Evolutionary conservation across 2,329 filamentous ascomycete genomes (phyloP), one percentile per base, ranked within the genome.

Genomic region (Tricladium varicosporioides): DNA sequence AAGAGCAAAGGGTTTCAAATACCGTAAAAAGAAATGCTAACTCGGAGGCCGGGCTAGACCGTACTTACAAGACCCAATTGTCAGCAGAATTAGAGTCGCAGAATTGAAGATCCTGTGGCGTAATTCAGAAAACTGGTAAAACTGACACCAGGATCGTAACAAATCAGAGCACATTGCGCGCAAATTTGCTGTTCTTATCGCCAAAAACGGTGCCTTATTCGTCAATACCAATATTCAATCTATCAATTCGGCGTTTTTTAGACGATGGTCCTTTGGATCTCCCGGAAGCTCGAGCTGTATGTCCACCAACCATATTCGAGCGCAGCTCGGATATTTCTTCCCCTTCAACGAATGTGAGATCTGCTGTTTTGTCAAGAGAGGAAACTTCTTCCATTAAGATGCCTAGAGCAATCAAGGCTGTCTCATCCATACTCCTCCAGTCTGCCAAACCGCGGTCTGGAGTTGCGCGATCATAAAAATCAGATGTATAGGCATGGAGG

Each of bases 331-430:
- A 43, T 18, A 53, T 19, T 48, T 59, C 57, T 44, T 62, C 67
- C 32, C 77, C 80, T 69, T 92, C 88, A 0, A 86, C 84, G 67
- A 93, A 88, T 1, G 88, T 86, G 48, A 91, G 70, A 71, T 91
- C 86, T 18, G 89, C 89, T 11, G 77, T 81, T 54, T 78, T 74
- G 4, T 87, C 88, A 16, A 92, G 73, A 5, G 78, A 76, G 14
- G 81, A 78, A 2, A 83, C 81, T 71, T 93, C 89, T 72, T 93
- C 89, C 44, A 92, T 74, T 56, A 93, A 71, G 49, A 93, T 84
- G 1, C 89, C 88, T 66, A 93, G 78, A 1, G 89, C 88, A 53
- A 93, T 74, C 57, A 93, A 76, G 3, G 89, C 89, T 13, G 88
- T 91, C 74, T 91, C 89, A 67, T 93, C 88, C 81, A 93, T 83